Percentiles rank a stretch among this genome's conserved stretches.
Conservation (phyloP, 2,329 filamentous ascomycete species). For the Xylaria sp. region DNA sequence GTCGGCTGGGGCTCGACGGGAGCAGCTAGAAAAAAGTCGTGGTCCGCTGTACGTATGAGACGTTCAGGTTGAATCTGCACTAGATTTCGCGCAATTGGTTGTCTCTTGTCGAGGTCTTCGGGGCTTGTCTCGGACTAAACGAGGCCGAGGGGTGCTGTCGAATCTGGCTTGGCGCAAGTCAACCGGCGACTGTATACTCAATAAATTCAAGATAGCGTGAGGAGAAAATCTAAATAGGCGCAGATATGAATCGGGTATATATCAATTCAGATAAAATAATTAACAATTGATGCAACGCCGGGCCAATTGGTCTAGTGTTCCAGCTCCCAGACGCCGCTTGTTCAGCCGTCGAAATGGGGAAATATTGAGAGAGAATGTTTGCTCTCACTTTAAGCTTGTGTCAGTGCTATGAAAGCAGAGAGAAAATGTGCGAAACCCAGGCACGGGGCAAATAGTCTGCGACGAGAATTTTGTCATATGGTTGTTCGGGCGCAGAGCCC, state of each 20-base stretch:
- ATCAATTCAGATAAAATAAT: neutral
- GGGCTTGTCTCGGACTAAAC: conserved; percentile 24
- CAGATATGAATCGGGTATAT: neutral
- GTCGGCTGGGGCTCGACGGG: conserved; percentile 13
- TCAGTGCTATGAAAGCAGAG: neutral
- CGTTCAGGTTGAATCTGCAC: neutral
- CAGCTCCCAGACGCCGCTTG: neutral
- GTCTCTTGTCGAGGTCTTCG: neutral
- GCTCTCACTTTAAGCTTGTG: neutral
- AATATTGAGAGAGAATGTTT: neutral
- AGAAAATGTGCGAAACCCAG: neutral
- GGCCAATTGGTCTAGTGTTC: neutral
- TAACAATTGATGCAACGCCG: neutral
- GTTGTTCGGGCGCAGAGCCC: neutral
- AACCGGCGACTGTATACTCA: neutral
- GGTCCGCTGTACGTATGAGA: neutral
- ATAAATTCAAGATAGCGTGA: no score
- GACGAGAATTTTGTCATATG: neutral
- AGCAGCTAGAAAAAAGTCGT: conserved; percentile 6
- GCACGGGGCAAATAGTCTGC: neutral
- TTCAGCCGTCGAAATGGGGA: no score
- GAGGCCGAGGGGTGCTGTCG: conserved; percentile 19
- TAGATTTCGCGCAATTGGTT: conserved; percentile 6
- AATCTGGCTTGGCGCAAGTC: conserved; percentile 20
- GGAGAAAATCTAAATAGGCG: neutral